Evolutionary conservation across 176 grass and related monocot genomes (phyloP).

Genomic region (Secale cereale): DNA sequence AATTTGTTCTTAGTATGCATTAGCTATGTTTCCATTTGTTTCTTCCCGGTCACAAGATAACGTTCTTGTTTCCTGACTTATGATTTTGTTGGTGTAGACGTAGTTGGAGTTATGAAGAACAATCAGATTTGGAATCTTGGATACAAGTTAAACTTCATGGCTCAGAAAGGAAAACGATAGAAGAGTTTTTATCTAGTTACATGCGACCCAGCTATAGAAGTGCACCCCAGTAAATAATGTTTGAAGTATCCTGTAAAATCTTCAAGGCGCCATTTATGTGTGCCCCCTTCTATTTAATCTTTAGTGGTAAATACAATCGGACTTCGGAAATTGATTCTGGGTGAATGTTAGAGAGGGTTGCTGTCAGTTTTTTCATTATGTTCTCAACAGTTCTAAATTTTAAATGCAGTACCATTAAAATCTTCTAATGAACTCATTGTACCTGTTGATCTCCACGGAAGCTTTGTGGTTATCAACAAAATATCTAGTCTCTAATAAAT

Average conservation of each 20-base stretch:
- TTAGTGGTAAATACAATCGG: neutral
- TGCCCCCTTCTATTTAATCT: neutral
- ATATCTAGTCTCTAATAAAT: neutral
- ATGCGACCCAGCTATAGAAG: neutral
- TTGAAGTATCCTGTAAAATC: neutral
- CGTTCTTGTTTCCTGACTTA: constrained; percentile 12
- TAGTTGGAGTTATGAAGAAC: neutral
- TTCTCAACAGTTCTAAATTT: neutral
- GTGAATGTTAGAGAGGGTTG: neutral
- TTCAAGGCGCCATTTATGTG: neutral
- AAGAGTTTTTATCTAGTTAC: constrained; percentile 9
- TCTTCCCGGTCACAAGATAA: neutral
- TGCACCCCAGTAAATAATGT: neutral
- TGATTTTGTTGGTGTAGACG: constrained; percentile 3
- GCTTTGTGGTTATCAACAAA: neutral
- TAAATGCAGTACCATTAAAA: neutral
- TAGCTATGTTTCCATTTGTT: neutral
- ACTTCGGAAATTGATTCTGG: neutral
- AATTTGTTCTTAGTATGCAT: constrained; percentile 19
- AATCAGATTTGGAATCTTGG: neutral
- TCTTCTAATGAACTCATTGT: neutral
- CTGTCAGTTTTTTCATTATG: neutral
- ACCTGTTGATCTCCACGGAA: neutral
- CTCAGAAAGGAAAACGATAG: neutral
- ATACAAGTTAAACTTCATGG: neutral